Evolutionary conservation across 1,284 basidiomycete genomes (phyloP).

Genomic region (Farysia itapuensis): DNA sequence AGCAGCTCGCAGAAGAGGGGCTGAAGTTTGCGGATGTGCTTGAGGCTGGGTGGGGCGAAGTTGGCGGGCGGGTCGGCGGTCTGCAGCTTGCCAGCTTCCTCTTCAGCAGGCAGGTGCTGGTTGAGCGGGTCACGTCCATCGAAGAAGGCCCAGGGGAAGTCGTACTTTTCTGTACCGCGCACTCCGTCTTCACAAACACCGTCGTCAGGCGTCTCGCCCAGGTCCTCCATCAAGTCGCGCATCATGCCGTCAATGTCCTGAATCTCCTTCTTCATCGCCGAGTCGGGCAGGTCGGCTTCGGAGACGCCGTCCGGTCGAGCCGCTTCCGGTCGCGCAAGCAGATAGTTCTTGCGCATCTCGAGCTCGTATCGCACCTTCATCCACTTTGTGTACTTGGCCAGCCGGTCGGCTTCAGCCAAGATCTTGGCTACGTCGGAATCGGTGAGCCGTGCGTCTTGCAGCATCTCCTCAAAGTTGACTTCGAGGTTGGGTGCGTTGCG

Average conservation of each 20-base stretch:
- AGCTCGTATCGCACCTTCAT: conserved; percentile 57
- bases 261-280: conserved; percentile 35
- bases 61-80: conserved; percentile 6
- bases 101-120: conserved; percentile 23
- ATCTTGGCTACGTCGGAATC: conserved; percentile 48
- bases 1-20: conserved; percentile 50
- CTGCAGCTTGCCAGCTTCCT: conserved; percentile 15
- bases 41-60: conserved; percentile 28
- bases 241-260: conserved; percentile 47
- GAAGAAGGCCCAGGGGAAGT: conserved; percentile 52
- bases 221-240: conserved; percentile 40
- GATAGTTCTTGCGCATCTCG: conserved; percentile 49
- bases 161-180: conserved; percentile 48
- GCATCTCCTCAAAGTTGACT: conserved; percentile 56
- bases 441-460: conserved; percentile 51
- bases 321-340: conserved; percentile 43
- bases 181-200: conserved; percentile 43
- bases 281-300: conserved; percentile 26
- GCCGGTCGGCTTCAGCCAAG: conserved; percentile 42
- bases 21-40: conserved; percentile 40
- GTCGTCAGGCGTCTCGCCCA: conserved; percentile 42
- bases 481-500: conserved; percentile 50
- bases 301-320: conserved; percentile 33
- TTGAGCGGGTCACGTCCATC: conserved; percentile 48
- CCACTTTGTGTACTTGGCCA: conserved; percentile 49